Base-by-base conservation (phyloP, 1,139 yeast species). In the Suhomyces chickasaworum region DNA sequence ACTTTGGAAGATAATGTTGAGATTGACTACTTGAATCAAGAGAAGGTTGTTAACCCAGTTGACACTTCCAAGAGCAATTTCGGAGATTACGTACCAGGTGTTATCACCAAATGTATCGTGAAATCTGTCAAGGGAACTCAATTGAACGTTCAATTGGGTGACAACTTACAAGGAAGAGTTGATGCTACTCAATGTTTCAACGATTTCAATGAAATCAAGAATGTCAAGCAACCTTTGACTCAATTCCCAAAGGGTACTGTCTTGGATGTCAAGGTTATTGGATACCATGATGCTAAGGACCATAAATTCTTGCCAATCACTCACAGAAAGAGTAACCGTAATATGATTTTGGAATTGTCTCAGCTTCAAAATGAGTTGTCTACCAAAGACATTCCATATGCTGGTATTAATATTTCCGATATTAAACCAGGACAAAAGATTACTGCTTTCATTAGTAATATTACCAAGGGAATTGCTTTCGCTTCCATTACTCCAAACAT, bases 141-240 rank as follows among this genome's bases (percentile, higher is more conserved):
- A 66, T 71, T 91, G 56, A 84, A 85, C 58, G 85, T 91, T 35
- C 80, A 78, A 49, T 71, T 90, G 46, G 91, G 95, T 41, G 95
- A 86, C 50, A 85, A 86, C 59, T 73, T 84, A 52, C 87, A 81
- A 58, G 97, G 96, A 37, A 80, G 95, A 61, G 70, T 91, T 47
- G 96, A 89, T 59, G 75, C 85, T 17, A 80, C 93, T 8, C 87
- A 88, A 64, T 73, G 87, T 45, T 86, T 80, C 66, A 84, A 82
- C 42, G 55, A 64, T 0, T 67, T 71, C 53, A 66, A 72, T 2
- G 86, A 83, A 32, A 86, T 89, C 43, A 68, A 73, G 47, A 83
- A 89, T 60, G 64, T 64, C 31, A 72, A 69, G 50, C 74, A 77
- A 40, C 96, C 96, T 37, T 73, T 89, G 45, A 64, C 78, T 2